These are phyloP conservation scores for Silene conica DNA, from an alignment of 148 eudicot genomes.

Conservation along the genomic window DNA sequence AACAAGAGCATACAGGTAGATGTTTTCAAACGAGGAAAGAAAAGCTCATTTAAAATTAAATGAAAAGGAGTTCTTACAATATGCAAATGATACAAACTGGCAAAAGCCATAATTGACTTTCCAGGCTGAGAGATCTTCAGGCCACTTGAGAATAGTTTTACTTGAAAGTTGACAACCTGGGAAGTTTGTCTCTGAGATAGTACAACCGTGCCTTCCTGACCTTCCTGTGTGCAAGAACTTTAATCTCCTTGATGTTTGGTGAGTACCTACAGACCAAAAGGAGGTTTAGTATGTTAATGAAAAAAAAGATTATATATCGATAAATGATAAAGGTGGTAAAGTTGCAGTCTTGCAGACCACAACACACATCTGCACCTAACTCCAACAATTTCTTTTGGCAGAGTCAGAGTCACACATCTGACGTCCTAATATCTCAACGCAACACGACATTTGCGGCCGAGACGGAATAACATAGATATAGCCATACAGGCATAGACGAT, in stretches of 20 bases:
- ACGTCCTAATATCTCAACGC: no score
- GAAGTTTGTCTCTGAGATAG: constrained; percentile 93
- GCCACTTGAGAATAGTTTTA: constrained; percentile 25
- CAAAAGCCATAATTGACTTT: constrained; percentile 6
- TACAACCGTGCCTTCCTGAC: constrained; percentile 88
- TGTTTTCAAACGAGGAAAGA: constrained; percentile 15
- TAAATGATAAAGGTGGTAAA: neutral
- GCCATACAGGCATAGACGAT: neutral
- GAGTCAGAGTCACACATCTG: neutral
- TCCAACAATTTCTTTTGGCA: neutral
- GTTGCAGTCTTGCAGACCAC: neutral
- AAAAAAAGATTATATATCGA: neutral
- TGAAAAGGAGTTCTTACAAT: constrained; percentile 15
- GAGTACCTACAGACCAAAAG: constrained; percentile 57
- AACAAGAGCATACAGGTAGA: constrained; percentile 12
- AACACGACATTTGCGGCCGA: no score
- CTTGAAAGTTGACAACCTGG: constrained; percentile 83
- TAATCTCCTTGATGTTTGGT: constrained; percentile 77
- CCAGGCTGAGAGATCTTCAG: constrained; percentile 2
- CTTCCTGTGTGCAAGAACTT: constrained; percentile 70
- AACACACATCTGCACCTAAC: neutral
- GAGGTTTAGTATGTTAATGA: neutral
- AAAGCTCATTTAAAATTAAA: constrained; percentile 5
- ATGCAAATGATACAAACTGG: constrained; percentile 15
- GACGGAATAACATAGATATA: no score